Evolutionary conservation across 2,329 filamentous ascomycete genomes (phyloP), one percentile per base, ranked within the genome.

Genomic region (Trichoderma sp.): DNA sequence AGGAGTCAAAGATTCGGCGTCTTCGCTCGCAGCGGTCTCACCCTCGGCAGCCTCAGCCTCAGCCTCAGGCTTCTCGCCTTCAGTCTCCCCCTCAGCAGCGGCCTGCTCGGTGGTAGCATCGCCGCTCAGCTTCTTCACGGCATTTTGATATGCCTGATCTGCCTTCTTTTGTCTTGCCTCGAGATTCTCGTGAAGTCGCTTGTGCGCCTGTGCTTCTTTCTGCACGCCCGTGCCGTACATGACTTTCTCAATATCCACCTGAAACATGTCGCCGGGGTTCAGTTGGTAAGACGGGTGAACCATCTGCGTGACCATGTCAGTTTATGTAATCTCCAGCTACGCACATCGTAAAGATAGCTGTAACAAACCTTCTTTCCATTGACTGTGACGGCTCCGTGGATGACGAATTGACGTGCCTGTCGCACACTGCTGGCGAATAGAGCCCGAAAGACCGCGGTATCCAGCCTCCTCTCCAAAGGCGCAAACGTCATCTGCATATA

Each of bases 251-350:
- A 92, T 86, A 22, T 97, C 91, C 74, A 99, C 94, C 78, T 97
- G 93, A 84, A 99, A 99, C 89, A 99, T 92, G 78, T 99, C 95
- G 73, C 95, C 95, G 3, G 95, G 96, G 79, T 99, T 99, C 45
- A 99, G 87, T 71, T 93, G 89, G 79, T 99, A 99, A 66, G 93
- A 91, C 9, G 95, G 94, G 76, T 95, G 92, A 71, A 87, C 85
- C 92, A 98, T 97, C 94, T 97, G 66, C 52, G 52, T 53, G 39
- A 27, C n/a, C 15, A 10, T 9, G 61, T 73, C n/a, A 71, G 69
- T 42, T 39, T 19, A 32, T 15, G 9, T 1, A 57, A 53, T 7
- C 10, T 19, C 6, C 19, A 35, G 35, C 6, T 39, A 48, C 3
- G 22, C 8, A 15, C 2, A 15, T 4, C 5, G 13, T 19, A 12